Evolutionary conservation across 2,329 filamentous ascomycete genomes (phyloP).

Genomic region (Diaporthe vaccinii): DNA sequence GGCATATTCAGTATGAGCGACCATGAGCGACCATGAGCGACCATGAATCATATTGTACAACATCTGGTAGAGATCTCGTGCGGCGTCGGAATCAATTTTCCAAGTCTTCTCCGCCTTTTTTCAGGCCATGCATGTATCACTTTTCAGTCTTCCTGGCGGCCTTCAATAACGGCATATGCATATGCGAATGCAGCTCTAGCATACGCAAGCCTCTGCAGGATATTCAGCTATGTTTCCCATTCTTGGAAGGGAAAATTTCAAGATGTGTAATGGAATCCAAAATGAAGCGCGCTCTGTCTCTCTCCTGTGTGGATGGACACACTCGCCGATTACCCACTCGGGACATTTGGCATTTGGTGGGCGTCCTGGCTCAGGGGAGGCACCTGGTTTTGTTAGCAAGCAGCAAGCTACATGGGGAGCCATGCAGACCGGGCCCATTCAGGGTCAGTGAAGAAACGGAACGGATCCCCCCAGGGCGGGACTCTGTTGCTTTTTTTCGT

Average conservation of each 20-base stretch:
- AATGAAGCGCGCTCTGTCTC: background rate
- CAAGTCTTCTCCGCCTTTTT: background rate
- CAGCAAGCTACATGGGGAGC: background rate
- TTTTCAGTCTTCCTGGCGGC: background rate
- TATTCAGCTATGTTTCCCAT: too few species aligned
- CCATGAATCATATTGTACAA: conserved; percentile 32
- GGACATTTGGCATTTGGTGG: background rate
- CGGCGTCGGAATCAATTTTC: background rate
- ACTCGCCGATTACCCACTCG: background rate
- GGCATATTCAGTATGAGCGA: background rate
- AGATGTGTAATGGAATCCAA: too few species aligned
- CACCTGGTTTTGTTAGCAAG: background rate
- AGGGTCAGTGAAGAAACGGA: background rate
- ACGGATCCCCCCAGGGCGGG: too few species aligned
- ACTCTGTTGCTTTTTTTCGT: background rate
- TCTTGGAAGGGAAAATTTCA: background rate
- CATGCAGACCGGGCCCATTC: background rate
- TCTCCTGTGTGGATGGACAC: background rate
- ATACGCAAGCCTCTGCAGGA: background rate
- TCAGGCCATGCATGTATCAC: background rate
- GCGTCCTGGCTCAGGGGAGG: background rate
- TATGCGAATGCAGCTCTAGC: background rate
- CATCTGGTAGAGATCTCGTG: background rate
- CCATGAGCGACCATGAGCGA: conserved; percentile 20
- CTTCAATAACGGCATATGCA: background rate